phyloP scores from a whole-genome alignment of 2,329 filamentous ascomycete species.

The Macrophomina phaseolina region DNA sequence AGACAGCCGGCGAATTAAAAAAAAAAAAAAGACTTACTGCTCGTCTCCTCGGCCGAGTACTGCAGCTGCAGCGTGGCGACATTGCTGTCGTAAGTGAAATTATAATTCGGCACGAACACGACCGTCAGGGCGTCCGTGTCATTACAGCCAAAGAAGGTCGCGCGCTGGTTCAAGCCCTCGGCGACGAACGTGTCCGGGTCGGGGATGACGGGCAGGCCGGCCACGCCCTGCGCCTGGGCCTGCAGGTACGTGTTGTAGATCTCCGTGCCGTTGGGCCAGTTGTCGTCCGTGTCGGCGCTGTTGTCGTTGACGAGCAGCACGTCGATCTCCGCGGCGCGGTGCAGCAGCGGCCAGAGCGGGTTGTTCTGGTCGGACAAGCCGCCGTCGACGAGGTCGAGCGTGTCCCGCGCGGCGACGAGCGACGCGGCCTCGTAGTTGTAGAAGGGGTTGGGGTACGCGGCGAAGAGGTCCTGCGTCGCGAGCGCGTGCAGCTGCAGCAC shows the following conservation, averaged over 20 bases:
- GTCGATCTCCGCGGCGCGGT: constrained; percentile 60
- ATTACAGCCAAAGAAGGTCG: constrained; percentile 66
- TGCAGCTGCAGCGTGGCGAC: constrained; percentile 16
- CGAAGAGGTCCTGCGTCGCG: constrained; percentile 48
- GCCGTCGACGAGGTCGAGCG: constrained; percentile 58
- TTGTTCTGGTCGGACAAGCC: constrained; percentile 58
- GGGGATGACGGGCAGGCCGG: constrained; percentile 64
- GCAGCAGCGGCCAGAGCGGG: constrained; percentile 59
- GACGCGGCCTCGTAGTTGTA: constrained; percentile 51
- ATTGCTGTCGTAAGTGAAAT: constrained; percentile 18
- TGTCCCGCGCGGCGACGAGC: constrained; percentile 40
- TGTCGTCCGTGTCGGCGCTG: constrained; percentile 63
- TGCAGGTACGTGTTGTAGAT: constrained; percentile 64
- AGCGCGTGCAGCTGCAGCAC: constrained; percentile 37
- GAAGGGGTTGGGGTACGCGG: constrained; percentile 68
- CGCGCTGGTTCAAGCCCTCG: constrained; percentile 63
- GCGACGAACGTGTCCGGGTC: constrained; percentile 62
- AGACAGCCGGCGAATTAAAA: not conserved
- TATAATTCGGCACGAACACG: constrained; percentile 25
- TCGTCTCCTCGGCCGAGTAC: constrained; percentile 9
- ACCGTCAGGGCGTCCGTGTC: constrained; percentile 31
- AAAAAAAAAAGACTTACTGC: not conserved
- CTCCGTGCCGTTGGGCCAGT: constrained; percentile 67
- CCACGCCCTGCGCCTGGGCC: constrained; percentile 56
- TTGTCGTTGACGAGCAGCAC: constrained; percentile 71